These are phyloP conservation scores for Trichosporon sp. DNA, from an alignment of 1,284 basidiomycete genomes.

Conservation along the genomic window DNA sequence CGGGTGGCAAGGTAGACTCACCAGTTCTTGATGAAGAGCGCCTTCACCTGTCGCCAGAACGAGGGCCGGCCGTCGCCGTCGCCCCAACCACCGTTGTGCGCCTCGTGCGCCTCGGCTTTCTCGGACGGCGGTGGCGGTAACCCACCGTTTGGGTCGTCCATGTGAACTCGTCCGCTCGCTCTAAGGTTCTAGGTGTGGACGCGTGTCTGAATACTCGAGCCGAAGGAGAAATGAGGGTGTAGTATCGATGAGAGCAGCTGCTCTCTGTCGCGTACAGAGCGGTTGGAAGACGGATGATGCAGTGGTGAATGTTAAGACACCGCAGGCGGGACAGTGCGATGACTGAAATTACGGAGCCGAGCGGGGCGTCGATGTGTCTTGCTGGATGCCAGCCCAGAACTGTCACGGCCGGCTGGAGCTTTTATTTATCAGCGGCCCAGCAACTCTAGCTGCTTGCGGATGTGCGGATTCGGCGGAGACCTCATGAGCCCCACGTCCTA, in stretches of 20 bases:
- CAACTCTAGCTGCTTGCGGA: background rate
- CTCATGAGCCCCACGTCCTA: background rate
- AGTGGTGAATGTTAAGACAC: background rate
- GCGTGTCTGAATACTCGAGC: background rate
- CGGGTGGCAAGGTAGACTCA: constrained; percentile 41
- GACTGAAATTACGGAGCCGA: background rate
- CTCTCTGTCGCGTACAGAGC: background rate
- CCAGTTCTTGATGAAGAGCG: constrained; percentile 70
- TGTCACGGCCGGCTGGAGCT: too few relatives aligned
- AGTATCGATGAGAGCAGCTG: background rate
- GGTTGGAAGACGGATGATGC: background rate
- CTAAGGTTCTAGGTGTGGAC: background rate
- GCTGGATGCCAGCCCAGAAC: background rate
- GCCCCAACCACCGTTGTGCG: background rate
- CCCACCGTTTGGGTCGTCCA: background rate
- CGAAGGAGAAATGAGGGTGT: background rate
- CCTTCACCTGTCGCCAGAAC: constrained; percentile 55
- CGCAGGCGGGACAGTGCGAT: background rate
- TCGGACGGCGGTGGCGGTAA: background rate
- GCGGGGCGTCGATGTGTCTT: background rate
- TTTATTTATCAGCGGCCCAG: background rate
- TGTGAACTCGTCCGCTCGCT: background rate
- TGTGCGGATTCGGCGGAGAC: background rate
- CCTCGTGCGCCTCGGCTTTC: background rate
- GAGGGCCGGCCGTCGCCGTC: background rate